Conservation (phyloP, 257 asterid genomes). For the Solanum gandarillasii region DNA sequence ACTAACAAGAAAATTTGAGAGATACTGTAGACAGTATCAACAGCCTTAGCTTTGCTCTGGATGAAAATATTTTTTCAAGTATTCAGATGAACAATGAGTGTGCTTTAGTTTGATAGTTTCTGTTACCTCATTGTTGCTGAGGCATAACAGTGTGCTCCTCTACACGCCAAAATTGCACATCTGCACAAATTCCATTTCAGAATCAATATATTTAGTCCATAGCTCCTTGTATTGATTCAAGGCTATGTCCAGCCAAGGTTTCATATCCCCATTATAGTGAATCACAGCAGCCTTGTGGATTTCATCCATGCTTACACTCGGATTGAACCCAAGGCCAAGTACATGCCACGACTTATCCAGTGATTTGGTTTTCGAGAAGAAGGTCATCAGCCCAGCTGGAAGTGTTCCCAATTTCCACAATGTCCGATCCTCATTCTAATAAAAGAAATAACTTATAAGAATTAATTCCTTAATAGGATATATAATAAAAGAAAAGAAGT, state of each 20-base stretch:
- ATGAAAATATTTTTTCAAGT: slow-evolving; percentile 14
- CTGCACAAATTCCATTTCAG: slow-evolving; percentile 88
- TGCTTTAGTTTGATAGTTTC: slow-evolving; percentile 2
- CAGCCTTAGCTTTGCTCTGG: slow-evolving; percentile 31
- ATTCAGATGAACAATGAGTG: slow-evolving; percentile 9
- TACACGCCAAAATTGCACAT: slow-evolving; percentile 98
- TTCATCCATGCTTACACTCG: slow-evolving; percentile 91
- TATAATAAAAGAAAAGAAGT: background rate
- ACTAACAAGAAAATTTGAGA: slow-evolving; percentile 12
- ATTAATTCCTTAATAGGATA: background rate
- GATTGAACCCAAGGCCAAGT: slow-evolving; percentile 83
- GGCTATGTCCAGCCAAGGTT: slow-evolving; percentile 98
- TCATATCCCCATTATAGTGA: slow-evolving; percentile 96
- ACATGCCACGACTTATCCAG: slow-evolving; percentile 95
- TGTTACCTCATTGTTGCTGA: slow-evolving; percentile 11
- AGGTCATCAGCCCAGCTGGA: slow-evolving; percentile 81
- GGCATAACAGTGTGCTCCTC: slow-evolving; percentile 14
- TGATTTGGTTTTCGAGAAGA: slow-evolving; percentile 67
- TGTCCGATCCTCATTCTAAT: slow-evolving; percentile 69
- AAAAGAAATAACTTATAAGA: background rate
- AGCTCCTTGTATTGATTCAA: slow-evolving; percentile 85
- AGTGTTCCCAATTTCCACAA: slow-evolving; percentile 80
- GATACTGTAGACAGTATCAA: slow-evolving; percentile 12
- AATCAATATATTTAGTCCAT: slow-evolving; percentile 90
- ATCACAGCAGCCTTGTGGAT: slow-evolving; percentile 85